Percentiles rank a stretch among this genome's conserved stretches.
Evolutionary conservation across 805 yeast species (phyloP).

Genomic region (Wickerhamomyces pijperi): DNA sequence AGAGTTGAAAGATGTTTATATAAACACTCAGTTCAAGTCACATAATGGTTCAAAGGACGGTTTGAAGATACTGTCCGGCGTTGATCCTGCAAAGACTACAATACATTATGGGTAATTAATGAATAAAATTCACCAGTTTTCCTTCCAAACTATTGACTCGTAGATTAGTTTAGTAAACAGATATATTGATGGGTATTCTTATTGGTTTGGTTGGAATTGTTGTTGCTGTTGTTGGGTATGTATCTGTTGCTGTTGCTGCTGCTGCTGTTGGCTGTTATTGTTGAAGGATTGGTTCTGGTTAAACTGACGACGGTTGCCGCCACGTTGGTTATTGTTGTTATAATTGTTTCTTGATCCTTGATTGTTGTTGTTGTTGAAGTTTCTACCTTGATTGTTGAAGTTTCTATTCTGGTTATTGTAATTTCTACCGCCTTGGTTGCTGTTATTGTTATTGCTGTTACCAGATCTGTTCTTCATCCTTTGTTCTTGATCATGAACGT

Average conservation of each 20-base stretch:
- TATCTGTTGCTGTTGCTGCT: not conserved
- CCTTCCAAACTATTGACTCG: too few relatives aligned
- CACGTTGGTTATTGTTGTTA: conserved; percentile 19
- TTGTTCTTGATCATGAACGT: conserved; percentile 37
- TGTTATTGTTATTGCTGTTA: conserved; percentile 29
- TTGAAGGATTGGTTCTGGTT: conserved; percentile 13
- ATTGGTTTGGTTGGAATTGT: not conserved
- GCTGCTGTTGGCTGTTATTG: not conserved
- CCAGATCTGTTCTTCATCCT: conserved; percentile 31
- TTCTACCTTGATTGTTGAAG: conserved; percentile 19
- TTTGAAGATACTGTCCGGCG: too few relatives aligned
- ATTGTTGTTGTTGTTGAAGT: conserved; percentile 18
- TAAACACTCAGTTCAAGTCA: too few relatives aligned
- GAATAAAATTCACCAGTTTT: conserved; percentile 1
- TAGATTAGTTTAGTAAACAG: too few relatives aligned
- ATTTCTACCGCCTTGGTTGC: conserved; percentile 15
- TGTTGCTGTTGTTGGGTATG: not conserved
- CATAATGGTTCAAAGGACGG: too few relatives aligned
- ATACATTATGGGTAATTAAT: too few relatives aligned
- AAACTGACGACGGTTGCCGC: conserved; percentile 16
- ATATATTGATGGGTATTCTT: too few relatives aligned
- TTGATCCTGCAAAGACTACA: too few relatives aligned
- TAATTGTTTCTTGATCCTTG: too few relatives aligned
- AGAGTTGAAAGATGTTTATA: too few relatives aligned
- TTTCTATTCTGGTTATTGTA: conserved; percentile 21